phyloP scores from a whole-genome alignment of 345 rosid genomes.

The Mallotus nudiflorus region DNA sequence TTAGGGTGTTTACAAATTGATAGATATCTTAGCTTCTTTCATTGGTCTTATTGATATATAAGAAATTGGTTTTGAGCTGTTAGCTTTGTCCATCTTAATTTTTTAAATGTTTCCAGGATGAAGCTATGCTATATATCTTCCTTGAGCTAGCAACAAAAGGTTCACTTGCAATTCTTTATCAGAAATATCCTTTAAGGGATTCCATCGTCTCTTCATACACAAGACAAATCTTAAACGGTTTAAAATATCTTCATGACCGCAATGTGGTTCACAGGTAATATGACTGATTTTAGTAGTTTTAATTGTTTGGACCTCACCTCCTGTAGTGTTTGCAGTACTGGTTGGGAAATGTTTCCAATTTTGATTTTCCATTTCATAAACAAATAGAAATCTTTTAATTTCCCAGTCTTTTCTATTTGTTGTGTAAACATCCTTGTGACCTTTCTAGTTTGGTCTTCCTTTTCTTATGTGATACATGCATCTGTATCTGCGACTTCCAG shows the following conservation, averaged over 20 bases:
- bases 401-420: background rate
- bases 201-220: conserved; percentile 30
- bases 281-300: background rate
- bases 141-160: conserved; percentile 36
- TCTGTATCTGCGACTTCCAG: background rate
- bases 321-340: background rate
- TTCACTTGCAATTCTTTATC: conserved; percentile 25
- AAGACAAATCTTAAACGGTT: conserved; percentile 28
- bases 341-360: background rate
- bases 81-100: background rate
- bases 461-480: background rate
- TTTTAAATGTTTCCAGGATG: conserved; percentile 20
- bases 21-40: background rate
- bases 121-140: conserved; percentile 25
- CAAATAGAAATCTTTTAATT: background rate
- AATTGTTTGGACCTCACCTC: background rate
- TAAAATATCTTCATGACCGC: conserved; percentile 29
- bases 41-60: background rate
- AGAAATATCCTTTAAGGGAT: conserved; percentile 20
- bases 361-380: background rate
- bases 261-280: conserved; percentile 32
- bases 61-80: background rate
- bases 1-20: too few species aligned
- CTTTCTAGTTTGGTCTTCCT: background rate
- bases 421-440: background rate